Evolutionary conservation across 495 filamentous ascomycete genomes (phyloP).

Genomic region (Venustampulla echinocandica): DNA sequence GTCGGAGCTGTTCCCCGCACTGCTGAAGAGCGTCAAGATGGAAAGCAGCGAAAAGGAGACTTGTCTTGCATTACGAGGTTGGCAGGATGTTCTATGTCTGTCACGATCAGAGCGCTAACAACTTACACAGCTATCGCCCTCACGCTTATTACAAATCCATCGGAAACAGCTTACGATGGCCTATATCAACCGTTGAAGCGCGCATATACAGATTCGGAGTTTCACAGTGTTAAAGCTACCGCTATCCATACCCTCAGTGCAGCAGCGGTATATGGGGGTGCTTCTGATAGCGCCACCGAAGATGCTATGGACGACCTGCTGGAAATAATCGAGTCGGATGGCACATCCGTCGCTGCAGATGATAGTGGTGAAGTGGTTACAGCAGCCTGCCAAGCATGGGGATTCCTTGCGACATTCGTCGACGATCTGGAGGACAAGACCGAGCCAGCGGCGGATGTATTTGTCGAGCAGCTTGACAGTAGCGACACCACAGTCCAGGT

Average conservation of each 20-base stretch:
- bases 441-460: conserved; percentile 69
- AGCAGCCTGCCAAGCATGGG: conserved; percentile 83
- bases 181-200: conserved; percentile 57
- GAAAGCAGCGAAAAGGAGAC: conserved; percentile 68
- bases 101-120: background rate
- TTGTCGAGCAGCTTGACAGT: conserved; percentile 84
- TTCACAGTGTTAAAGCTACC: conserved; percentile 54
- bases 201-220: conserved; percentile 61
- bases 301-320: conserved; percentile 77
- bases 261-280: conserved; percentile 71
- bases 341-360: conserved; percentile 59
- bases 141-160: conserved; percentile 63
- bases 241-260: conserved; percentile 69
- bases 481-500: conserved; percentile 69
- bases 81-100: background rate
- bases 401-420: conserved; percentile 71
- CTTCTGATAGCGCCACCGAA: conserved; percentile 56
- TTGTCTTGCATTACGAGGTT: conserved; percentile 53
- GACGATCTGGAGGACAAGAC: conserved; percentile 72
- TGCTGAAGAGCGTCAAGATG: conserved; percentile 63
- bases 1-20: conserved; percentile 58
- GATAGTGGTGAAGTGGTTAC: conserved; percentile 71
- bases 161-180: conserved; percentile 60
- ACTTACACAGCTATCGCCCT: conserved; percentile 52
- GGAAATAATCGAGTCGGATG: conserved; percentile 82